These are phyloP conservation scores for Geotrichum klebahnii DNA, from an alignment of 1,139 yeast species.

Conservation along the genomic window DNA sequence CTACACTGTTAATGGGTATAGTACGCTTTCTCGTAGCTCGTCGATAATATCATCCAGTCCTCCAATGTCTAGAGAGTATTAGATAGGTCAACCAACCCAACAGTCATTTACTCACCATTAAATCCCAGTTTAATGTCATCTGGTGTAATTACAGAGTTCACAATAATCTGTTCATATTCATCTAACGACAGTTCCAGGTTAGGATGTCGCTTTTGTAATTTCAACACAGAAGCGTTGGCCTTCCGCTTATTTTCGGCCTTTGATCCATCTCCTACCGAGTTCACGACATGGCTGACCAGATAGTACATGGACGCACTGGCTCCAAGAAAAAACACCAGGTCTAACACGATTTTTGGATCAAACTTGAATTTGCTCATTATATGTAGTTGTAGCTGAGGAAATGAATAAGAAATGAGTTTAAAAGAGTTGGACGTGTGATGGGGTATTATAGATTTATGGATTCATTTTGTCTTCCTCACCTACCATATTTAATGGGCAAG, in stretches of 20 bases:
- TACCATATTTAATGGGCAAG: background rate
- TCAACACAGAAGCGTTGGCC: conserved; percentile 59
- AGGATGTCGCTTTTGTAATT: conserved; percentile 57
- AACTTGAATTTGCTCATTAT: conserved; percentile 15
- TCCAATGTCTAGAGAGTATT: conserved; percentile 61
- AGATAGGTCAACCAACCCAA: background rate
- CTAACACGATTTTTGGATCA: conserved; percentile 44
- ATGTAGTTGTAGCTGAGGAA: too few relatives aligned
- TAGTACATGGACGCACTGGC: conserved; percentile 80
- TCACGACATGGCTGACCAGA: conserved; percentile 51
- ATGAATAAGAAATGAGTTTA: background rate
- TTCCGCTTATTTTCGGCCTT: conserved; percentile 57
- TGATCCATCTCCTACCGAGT: conserved; percentile 24
- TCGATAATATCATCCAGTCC: conserved; percentile 78
- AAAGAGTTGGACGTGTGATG: too few relatives aligned
- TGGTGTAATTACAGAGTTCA: conserved; percentile 78
- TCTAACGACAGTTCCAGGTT: conserved; percentile 55
- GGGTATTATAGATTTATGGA: too few relatives aligned
- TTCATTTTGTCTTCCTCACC: too few relatives aligned
- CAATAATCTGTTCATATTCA: conserved; percentile 70
- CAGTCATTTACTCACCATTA: conserved; percentile 43
- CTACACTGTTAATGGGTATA: conserved; percentile 73
- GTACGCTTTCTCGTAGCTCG: conserved; percentile 80
- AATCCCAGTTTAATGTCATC: conserved; percentile 73
- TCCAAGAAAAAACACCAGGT: conserved; percentile 71